Evolutionary conservation across 1,284 basidiomycete species (phyloP).

Genomic region (Puccinia horiana): DNA sequence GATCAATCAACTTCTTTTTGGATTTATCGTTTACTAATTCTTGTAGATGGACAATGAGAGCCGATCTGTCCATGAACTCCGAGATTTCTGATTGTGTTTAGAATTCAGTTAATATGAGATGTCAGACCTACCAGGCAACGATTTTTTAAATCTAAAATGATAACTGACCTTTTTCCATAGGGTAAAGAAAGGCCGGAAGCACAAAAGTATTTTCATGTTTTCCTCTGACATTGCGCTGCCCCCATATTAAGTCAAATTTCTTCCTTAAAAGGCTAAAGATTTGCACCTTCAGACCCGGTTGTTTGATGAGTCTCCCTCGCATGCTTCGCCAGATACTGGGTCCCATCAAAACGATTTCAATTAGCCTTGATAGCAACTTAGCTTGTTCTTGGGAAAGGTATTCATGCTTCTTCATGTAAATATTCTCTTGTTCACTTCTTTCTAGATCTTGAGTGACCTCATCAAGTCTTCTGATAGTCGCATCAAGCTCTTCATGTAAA

Average conservation of each 20-base stretch:
- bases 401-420: not conserved
- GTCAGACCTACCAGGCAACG: not conserved
- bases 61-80: constrained; percentile 11
- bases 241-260: not conserved
- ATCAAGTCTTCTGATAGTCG: not conserved
- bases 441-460: not conserved
- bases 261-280: not conserved
- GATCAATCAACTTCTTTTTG: not conserved
- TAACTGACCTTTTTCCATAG: not conserved
- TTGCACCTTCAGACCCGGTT: not conserved
- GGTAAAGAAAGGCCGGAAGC: not conserved
- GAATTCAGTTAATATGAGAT: not conserved
- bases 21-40: not conserved
- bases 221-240: not conserved
- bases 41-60: not conserved
- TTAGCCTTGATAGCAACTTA: not conserved
- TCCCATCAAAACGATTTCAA: not conserved
- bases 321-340: constrained; percentile 16
- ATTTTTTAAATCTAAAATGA: not conserved
- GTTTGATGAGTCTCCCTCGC: not conserved
- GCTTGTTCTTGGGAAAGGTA: not conserved
- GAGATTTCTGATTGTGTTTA: not conserved
- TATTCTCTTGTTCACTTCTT: not conserved
- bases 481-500: not conserved
- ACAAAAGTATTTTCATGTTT: not conserved